phyloP scores from a whole-genome alignment of 768 basidiomycete genomes.

The Steccherinum ochraceum region DNA sequence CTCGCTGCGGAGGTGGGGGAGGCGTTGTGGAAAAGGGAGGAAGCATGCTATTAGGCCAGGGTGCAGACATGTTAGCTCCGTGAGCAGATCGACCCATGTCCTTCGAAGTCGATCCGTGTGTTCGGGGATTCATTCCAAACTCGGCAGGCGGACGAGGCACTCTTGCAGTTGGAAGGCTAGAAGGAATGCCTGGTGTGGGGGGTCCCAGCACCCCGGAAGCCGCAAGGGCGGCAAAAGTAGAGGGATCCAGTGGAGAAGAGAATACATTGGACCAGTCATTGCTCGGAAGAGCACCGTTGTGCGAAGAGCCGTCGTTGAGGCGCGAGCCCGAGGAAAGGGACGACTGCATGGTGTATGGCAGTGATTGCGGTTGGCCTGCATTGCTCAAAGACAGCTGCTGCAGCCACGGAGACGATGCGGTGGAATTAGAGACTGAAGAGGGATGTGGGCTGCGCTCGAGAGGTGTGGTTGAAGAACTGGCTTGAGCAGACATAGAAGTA shows the following conservation, averaged over 20 bases:
- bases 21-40: slow-evolving; percentile 14
- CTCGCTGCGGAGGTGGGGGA: slow-evolving; percentile 37
- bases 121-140: slow-evolving; percentile 13
- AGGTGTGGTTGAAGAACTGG: slow-evolving; percentile 25
- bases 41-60: slow-evolving; percentile 7
- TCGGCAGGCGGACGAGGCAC: slow-evolving; percentile 24
- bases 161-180: slow-evolving; percentile 33
- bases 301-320: slow-evolving; percentile 12
- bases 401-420: slow-evolving; percentile 27
- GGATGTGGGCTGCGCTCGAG: slow-evolving; percentile 24
- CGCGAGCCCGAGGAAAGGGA: slow-evolving; percentile 13
- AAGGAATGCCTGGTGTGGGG: slow-evolving; percentile 26
- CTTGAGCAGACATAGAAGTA: slow-evolving; percentile 23
- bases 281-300: slow-evolving; percentile 21
- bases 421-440: slow-evolving; percentile 29
- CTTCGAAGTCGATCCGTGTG: slow-evolving; percentile 12
- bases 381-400: slow-evolving; percentile 20
- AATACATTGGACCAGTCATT: slow-evolving; percentile 55
- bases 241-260: slow-evolving; percentile 54
- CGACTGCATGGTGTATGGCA: slow-evolving; percentile 15
- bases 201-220: slow-evolving; percentile 52
- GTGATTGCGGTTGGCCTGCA: slow-evolving; percentile 13
- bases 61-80: slow-evolving; percentile 14
- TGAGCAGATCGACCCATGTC: slow-evolving; percentile 12
- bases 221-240: slow-evolving; percentile 54